A percentile compares a stretch with the other conserved stretches of the same genome.
Conservation (phyloP, 768 basidiomycete species). For the Boletus tomentosulus region DNA sequence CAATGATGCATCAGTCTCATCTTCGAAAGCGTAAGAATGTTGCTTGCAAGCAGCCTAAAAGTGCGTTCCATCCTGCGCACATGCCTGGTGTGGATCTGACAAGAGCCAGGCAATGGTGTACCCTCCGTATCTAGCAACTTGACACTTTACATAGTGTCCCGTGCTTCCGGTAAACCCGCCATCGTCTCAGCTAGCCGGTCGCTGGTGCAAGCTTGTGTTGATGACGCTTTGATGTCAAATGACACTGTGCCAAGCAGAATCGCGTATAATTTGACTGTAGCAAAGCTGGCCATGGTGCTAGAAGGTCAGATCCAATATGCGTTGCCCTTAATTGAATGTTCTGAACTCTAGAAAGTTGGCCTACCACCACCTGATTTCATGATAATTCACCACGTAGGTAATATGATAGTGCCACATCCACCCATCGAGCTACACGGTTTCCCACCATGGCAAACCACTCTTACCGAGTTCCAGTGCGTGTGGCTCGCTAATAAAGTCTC, state of each 20-base stretch:
- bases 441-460: slow-evolving; percentile 81
- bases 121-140: slow-evolving; percentile 25
- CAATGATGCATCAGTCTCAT: slow-evolving; percentile 14
- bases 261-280: slow-evolving; percentile 38
- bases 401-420: slow-evolving; percentile 31
- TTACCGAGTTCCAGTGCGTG: slow-evolving; percentile 77
- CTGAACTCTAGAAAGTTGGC: slow-evolving; percentile 43
- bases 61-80: slow-evolving; percentile 15
- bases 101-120: slow-evolving; percentile 8
- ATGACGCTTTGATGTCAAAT: not conserved
- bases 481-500: not conserved
- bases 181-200: slow-evolving; percentile 52
- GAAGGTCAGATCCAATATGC: slow-evolving; percentile 46
- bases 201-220: slow-evolving; percentile 33
- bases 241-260: not conserved
- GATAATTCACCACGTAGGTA: slow-evolving; percentile 60
- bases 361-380: slow-evolving; percentile 72
- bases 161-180: slow-evolving; percentile 59
- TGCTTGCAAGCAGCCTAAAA: slow-evolving; percentile 20
- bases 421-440: slow-evolving; percentile 71
- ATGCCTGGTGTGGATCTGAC: slow-evolving; percentile 6
- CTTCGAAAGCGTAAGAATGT: slow-evolving; percentile 23
- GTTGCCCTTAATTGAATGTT: slow-evolving; percentile 1
- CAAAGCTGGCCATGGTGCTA: slow-evolving; percentile 45
- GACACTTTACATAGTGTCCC: slow-evolving; percentile 54